Evolutionary conservation across 202 grass and related monocot genomes (phyloP), one percentile per base, ranked within the genome.

Genomic region (Alloteropsis angusta): DNA sequence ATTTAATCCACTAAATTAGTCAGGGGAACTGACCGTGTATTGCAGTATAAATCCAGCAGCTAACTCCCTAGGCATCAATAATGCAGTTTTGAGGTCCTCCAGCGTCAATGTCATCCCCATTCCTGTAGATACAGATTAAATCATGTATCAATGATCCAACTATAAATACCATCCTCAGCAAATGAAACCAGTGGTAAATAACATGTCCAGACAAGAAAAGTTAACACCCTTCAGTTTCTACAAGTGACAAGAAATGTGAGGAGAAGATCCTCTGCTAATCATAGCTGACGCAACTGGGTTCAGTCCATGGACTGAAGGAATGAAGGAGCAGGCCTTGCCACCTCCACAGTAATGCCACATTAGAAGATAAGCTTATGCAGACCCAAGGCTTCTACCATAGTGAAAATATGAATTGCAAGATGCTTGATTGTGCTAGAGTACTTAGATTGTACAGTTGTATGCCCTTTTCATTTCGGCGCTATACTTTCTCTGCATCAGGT

Each of bases 101-200:
- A 97, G 69, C 8, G 94, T 97, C 70, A 97, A 64, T 6, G 93
- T 97, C 93, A 97, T 97, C 16, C 93, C 93, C 93, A 97, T 97
- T 71, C 93, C 93, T 97, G 68, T 13, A 77, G 59, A 60, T 32
- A 45, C 25, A 55, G 53, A 80, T 58, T 45, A 21, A 71, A 45
- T 8, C 19, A 72, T 60, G 25, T 55, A 54, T 79, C 25, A 47
- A 59, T 41, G 17, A 67, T 50, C 11, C 44, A 69, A 59, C 43
- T 23, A 69, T 60, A 60, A 75, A 60, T 45, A 30, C 6, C 16
- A 45, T 59, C 15, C 7, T 0, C 16, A 0, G 2, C 4, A 58
- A 60, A 11, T 30, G 5, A 76, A 44, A 46, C 6, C 17, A 76
- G 38, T 15, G 57, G 42, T 34, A 18, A 59, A 34, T 37, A 69